Evolutionary conservation across 352 stramenopile genomes (phyloP).

Genomic region (Pythium oligandrum): DNA sequence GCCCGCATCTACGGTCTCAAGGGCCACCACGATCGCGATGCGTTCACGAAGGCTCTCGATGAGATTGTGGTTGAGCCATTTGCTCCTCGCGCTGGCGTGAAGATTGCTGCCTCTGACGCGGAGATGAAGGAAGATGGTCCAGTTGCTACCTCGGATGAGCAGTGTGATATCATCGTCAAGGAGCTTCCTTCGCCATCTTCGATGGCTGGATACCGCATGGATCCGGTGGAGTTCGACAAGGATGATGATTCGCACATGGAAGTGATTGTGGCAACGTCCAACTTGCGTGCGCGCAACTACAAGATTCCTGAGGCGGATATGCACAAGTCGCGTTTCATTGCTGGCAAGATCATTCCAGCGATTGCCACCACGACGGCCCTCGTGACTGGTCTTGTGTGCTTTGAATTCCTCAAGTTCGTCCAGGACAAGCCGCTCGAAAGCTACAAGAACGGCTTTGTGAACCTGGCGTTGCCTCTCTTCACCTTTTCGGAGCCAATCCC

Average conservation of each 20-base stretch:
- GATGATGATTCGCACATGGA: conserved; percentile 98
- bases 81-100: conserved; percentile 91
- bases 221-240: conserved; percentile 98
- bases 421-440: conserved; percentile 89
- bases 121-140: conserved; percentile 89
- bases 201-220: conserved; percentile 89
- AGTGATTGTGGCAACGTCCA: conserved; percentile 96
- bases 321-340: conserved; percentile 98
- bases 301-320: conserved; percentile 97
- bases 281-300: conserved; percentile 97
- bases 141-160: conserved; percentile 70
- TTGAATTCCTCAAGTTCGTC: conserved; percentile 97
- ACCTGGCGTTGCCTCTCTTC: conserved; percentile 98
- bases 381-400: conserved; percentile 97
- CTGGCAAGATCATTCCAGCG: conserved; percentile 99
- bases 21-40: conserved; percentile 40
- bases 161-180: conserved; percentile 71
- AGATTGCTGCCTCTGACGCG: conserved; percentile 97
- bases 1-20: conserved; percentile 94
- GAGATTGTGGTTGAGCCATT: conserved; percentile 93
- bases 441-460: conserved; percentile 99
- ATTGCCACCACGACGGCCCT: conserved; percentile 99
- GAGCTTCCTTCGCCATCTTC: conserved; percentile 78
- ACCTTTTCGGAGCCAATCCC: conserved; percentile 95
- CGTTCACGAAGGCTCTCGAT: conserved; percentile 73